Evolutionary conservation across 2,329 filamentous ascomycete genomes (phyloP).

Genomic region (Botrytis hyacinthi): DNA sequence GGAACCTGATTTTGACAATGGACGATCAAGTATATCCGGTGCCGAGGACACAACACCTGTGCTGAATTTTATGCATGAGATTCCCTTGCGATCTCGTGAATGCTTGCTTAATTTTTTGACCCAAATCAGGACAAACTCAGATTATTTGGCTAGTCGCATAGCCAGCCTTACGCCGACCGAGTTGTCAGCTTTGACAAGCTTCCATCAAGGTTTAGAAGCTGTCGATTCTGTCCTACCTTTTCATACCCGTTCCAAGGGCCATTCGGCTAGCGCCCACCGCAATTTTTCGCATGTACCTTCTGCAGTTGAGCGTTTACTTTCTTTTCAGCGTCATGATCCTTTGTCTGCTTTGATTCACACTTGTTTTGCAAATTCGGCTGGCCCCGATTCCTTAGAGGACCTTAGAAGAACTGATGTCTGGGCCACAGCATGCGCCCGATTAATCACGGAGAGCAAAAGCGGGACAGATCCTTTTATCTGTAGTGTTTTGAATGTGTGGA

Average conservation of each 20-base stretch:
- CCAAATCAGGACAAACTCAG: conserved; percentile 79
- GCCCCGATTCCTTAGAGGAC: conserved; percentile 78
- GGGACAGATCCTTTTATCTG: conserved; percentile 79
- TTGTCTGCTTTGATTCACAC: conserved; percentile 83
- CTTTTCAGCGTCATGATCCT: conserved; percentile 85
- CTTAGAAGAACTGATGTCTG: conserved; percentile 77
- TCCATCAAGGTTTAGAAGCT: conserved; percentile 75
- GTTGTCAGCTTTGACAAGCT: conserved; percentile 72
- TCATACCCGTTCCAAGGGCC: conserved; percentile 49
- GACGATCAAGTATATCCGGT: conserved; percentile 37
- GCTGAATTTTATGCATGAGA: conserved; percentile 63
- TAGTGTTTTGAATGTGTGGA: conserved; percentile 84
- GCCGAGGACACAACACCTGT: conserved; percentile 46
- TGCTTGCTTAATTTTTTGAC: conserved; percentile 77
- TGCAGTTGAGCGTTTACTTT: conserved; percentile 78
- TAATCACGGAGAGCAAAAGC: conserved; percentile 74
- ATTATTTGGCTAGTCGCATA: conserved; percentile 82
- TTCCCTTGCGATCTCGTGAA: conserved; percentile 72
- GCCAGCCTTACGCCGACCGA: conserved; percentile 73
- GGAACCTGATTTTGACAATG: conserved; percentile 67
- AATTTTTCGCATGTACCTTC: conserved; percentile 50
- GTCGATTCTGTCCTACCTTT: conserved; percentile 80
- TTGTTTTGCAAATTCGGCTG: conserved; percentile 82
- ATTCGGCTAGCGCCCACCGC: conserved; percentile 49
- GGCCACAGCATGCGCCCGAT: conserved; percentile 80